Percentiles rank a stretch among this genome's conserved stretches.
Conservation (phyloP, 2,329 filamentous ascomycete genomes). For the Talaromyces sp. region DNA sequence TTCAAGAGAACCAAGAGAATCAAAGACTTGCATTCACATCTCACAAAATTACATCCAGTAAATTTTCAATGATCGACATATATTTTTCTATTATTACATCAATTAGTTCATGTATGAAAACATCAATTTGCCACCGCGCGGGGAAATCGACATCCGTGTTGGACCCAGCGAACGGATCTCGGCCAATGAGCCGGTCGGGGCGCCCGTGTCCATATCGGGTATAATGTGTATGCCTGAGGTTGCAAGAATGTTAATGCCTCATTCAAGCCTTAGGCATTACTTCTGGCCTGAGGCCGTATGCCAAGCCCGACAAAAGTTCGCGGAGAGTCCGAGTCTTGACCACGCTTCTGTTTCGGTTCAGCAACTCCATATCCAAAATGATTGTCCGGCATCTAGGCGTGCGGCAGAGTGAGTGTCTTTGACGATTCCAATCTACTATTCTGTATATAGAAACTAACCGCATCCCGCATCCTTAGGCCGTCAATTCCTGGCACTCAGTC, state of each 20-base stretch:
- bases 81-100: neutral
- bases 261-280: neutral
- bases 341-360: slow-evolving; percentile 16
- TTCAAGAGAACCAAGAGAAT: neutral
- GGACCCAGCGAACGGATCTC: neutral
- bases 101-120: neutral
- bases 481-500: slow-evolving; percentile 38
- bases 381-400: slow-evolving; percentile 44
- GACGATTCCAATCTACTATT: neutral
- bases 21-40: no score
- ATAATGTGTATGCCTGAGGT: neutral
- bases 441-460: slow-evolving; percentile 6
- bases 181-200: neutral
- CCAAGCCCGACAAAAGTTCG: slow-evolving; percentile 43
- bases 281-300: slow-evolving; percentile 31
- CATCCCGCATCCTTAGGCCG: slow-evolving; percentile 33
- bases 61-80: neutral
- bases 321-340: slow-evolving; percentile 27
- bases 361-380: slow-evolving; percentile 35
- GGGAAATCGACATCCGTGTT: neutral
- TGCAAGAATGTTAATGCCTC: neutral
- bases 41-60: slow-evolving; percentile 12
- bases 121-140: slow-evolving; percentile 8
- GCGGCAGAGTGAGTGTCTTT: slow-evolving; percentile 42
- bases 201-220: slow-evolving; percentile 1